phyloP scores from a whole-genome alignment of 352 stramenopile genomes.

The Phytophthora agathidicida region DNA sequence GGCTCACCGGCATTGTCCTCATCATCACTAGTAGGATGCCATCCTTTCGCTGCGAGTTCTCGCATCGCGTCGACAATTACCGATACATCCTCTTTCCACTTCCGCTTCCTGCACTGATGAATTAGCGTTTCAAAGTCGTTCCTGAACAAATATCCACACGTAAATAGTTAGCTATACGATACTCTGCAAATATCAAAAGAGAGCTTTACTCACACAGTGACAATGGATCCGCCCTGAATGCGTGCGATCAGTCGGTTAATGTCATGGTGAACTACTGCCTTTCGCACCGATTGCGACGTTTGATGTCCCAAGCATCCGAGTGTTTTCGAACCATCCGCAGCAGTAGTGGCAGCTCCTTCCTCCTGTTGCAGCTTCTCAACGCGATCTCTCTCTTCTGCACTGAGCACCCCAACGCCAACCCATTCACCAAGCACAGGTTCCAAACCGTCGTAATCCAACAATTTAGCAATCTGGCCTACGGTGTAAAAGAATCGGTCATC shows the following conservation, averaged over 20 bases:
- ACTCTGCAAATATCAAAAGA: neutral
- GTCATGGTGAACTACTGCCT: slow-evolving; percentile 74
- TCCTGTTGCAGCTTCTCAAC: slow-evolving; percentile 21
- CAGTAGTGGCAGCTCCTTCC: slow-evolving; percentile 13
- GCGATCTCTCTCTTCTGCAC: slow-evolving; percentile 37
- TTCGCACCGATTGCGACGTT: slow-evolving; percentile 66
- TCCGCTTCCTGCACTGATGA: slow-evolving; percentile 82
- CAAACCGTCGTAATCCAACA: slow-evolving; percentile 34
- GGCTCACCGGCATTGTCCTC: neutral
- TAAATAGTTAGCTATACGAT: slow-evolving; percentile 3
- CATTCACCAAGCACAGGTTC: slow-evolving; percentile 45
- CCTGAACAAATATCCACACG: slow-evolving; percentile 26
- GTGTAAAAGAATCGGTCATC: slow-evolving; percentile 55
- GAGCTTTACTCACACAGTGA: slow-evolving; percentile 55
- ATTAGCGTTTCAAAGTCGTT: slow-evolving; percentile 86
- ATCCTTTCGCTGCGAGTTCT: slow-evolving; percentile 50
- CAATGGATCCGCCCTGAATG: slow-evolving; percentile 45
- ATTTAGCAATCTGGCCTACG: slow-evolving; percentile 42
- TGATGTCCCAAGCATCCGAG: slow-evolving; percentile 67
- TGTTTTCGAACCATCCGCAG: slow-evolving; percentile 40
- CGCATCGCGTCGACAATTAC: slow-evolving; percentile 69
- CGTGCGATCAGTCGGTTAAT: slow-evolving; percentile 65
- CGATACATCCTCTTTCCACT: slow-evolving; percentile 77
- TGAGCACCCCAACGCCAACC: slow-evolving; percentile 41
- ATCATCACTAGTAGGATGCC: slow-evolving; percentile 21